phyloP scores from a whole-genome alignment of 2,329 filamentous ascomycete genomes.

The Didymella sp. region DNA sequence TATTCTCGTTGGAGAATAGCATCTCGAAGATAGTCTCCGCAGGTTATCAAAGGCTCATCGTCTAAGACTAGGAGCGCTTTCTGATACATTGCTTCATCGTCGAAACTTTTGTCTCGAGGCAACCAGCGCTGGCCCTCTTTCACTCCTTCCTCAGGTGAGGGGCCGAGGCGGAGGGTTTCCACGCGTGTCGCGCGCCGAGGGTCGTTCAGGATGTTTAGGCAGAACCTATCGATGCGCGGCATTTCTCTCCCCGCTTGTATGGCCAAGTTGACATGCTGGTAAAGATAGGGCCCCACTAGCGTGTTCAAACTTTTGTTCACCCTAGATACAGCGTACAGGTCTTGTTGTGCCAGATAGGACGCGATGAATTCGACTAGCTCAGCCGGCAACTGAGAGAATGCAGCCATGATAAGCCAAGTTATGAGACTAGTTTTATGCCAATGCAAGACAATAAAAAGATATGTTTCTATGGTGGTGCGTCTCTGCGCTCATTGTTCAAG shows the following conservation, averaged over 20 bases:
- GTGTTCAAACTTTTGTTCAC: conserved; percentile 22
- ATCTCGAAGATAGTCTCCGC: conserved; percentile 27
- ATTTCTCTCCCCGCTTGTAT: conserved; percentile 24
- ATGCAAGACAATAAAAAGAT: neutral
- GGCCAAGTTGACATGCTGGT: conserved; percentile 34
- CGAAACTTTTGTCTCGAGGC: conserved; percentile 21
- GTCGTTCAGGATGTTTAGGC: conserved; percentile 31
- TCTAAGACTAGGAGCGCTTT: conserved; percentile 22
- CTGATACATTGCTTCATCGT: conserved; percentile 22
- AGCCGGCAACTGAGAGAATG: conserved; percentile 28
- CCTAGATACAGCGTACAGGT: conserved; percentile 24
- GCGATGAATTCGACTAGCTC: conserved; percentile 38
- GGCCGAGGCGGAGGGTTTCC: conserved; percentile 31
- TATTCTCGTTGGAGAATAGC: conserved; percentile 33
- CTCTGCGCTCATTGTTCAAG: neutral
- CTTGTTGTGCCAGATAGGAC: conserved; percentile 27
- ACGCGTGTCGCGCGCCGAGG: conserved; percentile 27
- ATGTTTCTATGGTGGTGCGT: neutral
- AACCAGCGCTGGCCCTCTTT: conserved; percentile 29
- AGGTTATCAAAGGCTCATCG: conserved; percentile 25
- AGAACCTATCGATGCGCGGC: conserved; percentile 38
- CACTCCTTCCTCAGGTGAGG: conserved; percentile 20
- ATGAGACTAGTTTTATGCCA: neutral
- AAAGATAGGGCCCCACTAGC: conserved; percentile 30
- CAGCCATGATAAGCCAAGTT: conserved; percentile 23